Conservation (phyloP, 768 basidiomycete genomes). For the Boletus pseudo-olivaceus region DNA sequence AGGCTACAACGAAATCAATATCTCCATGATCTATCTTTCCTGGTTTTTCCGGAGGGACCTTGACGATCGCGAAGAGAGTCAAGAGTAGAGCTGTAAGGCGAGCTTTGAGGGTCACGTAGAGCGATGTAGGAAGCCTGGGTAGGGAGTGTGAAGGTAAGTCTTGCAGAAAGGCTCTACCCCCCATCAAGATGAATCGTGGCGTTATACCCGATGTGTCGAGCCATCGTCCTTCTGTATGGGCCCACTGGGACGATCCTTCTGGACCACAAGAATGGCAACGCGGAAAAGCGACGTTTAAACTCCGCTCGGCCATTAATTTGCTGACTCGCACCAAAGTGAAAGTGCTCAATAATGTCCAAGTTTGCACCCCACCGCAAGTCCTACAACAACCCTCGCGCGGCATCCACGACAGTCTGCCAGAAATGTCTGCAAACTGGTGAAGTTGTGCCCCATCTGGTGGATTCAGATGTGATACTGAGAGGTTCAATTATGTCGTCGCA, state of each 20-base stretch:
- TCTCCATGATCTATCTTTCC: slow-evolving; percentile 67
- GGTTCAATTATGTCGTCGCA: slow-evolving; percentile 19
- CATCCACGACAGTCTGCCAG: slow-evolving; percentile 70
- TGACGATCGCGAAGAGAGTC: slow-evolving; percentile 48
- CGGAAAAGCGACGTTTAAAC: not conserved
- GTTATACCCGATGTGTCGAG: not conserved
- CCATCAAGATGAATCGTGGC: slow-evolving; percentile 41
- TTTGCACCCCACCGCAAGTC: slow-evolving; percentile 71
- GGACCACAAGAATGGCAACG: slow-evolving; percentile 6
- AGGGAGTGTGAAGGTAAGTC: slow-evolving; percentile 43
- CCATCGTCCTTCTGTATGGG: slow-evolving; percentile 3
- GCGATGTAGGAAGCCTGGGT: slow-evolving; percentile 56
- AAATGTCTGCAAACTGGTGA: slow-evolving; percentile 72
- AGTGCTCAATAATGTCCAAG: slow-evolving; percentile 57
- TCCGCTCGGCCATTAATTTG: no score
- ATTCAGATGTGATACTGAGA: slow-evolving; percentile 4
- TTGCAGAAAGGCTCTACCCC: slow-evolving; percentile 63
- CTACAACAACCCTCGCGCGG: slow-evolving; percentile 59
- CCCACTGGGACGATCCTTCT: slow-evolving; percentile 16
- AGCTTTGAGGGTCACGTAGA: slow-evolving; percentile 51
- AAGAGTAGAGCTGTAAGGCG: slow-evolving; percentile 40
- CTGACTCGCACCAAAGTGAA: not conserved
- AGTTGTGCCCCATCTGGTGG: not conserved
- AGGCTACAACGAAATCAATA: slow-evolving; percentile 60
- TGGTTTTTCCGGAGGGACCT: slow-evolving; percentile 59